Base-by-base conservation (phyloP, 176 grass and related monocot species). In the Avena insularis region DNA sequence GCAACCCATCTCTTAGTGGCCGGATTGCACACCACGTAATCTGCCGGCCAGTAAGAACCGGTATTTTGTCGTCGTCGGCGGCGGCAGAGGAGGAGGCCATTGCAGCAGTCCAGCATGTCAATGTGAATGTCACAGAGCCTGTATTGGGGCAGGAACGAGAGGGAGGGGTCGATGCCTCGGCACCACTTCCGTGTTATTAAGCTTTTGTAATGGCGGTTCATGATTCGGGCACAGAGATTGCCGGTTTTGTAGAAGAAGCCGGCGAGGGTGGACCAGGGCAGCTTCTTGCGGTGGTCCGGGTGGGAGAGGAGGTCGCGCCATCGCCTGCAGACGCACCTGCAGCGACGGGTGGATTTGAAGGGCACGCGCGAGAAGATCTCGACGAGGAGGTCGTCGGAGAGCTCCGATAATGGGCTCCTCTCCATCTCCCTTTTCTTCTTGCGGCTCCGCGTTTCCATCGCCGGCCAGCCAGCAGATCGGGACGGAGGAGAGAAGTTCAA, bases 1-100 rank as follows among this genome's bases (percentile, higher is more conserved):
- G 3, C 2, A 1, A 74, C n/a, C 71, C 71, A 74, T n/a, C n/a
- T 48, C 45, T 74, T 6, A 0, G 71, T 74, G 48, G 73, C 21
- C 0, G 73, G 73, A 76, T 76, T 76, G 73, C 73, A 76, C 23
- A 33, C 73, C 48, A 76, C 73, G 3, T 76, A 76, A 54, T 75
- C 72, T 23, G 14, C 13, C 1, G 0, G 14, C 43, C 1, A 0
- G 2, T 7, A 3, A 12, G 9, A 2, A 68, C 2, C 3, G 19
- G 1, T n/a, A 0, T 21, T 4, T 2, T 8, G 9, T 0, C 9
- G 12, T 27, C 47, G 33, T 35, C 33, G 33, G 33, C 33, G 33
- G 33, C 33, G 46, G 6, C 72, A 51, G 12, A 75, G 72, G 12
- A 75, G 46, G 13, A 75, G 72, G n/a, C 72, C 47, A 8, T 75